These are phyloP conservation scores for Verticillium albo-atrum DNA, from an alignment of 2,329 filamentous ascomycete genomes.

Conservation along the genomic window DNA sequence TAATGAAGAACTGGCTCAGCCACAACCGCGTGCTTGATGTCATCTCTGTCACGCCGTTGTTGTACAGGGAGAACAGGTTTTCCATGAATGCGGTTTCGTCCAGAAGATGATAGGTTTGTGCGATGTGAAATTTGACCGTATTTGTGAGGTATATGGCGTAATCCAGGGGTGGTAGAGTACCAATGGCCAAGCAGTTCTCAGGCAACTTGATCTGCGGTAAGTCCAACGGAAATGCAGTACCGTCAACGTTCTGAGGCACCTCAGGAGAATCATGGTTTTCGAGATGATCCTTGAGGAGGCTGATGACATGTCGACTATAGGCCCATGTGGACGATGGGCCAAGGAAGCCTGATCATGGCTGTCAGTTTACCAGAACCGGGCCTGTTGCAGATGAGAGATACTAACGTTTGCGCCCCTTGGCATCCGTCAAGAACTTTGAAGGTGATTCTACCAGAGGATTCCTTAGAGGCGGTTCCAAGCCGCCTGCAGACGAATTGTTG, in stretches of 20 bases:
- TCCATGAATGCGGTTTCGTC: constrained; percentile 47
- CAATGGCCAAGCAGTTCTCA: constrained; percentile 13
- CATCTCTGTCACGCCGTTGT: constrained; percentile 7
- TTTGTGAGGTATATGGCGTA: constrained; percentile 48
- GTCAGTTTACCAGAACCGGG: neutral
- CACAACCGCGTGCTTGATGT: constrained; percentile 27
- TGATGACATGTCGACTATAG: constrained; percentile 7
- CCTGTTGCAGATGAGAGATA: neutral
- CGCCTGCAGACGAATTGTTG: neutral
- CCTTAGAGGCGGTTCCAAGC: neutral
- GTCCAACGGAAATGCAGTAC: constrained; percentile 1
- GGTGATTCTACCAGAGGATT: constrained; percentile 4
- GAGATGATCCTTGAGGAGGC: constrained; percentile 13
- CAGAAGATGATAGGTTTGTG: constrained; percentile 48
- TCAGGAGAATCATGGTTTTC: constrained; percentile 15
- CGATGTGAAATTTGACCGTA: constrained; percentile 51
- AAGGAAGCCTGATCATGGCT: constrained; percentile 1
- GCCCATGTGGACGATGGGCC: constrained; percentile 8
- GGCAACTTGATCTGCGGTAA: neutral
- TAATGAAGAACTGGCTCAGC: constrained; percentile 48
- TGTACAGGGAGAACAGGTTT: constrained; percentile 20
- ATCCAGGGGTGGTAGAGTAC: constrained; percentile 7
- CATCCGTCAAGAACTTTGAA: constrained; percentile 5
- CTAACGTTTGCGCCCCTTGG: constrained; percentile 2
- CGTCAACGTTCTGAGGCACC: constrained; percentile 2